Conservation (phyloP, 495 filamentous ascomycete genomes). For the Thozetella sp. region DNA sequence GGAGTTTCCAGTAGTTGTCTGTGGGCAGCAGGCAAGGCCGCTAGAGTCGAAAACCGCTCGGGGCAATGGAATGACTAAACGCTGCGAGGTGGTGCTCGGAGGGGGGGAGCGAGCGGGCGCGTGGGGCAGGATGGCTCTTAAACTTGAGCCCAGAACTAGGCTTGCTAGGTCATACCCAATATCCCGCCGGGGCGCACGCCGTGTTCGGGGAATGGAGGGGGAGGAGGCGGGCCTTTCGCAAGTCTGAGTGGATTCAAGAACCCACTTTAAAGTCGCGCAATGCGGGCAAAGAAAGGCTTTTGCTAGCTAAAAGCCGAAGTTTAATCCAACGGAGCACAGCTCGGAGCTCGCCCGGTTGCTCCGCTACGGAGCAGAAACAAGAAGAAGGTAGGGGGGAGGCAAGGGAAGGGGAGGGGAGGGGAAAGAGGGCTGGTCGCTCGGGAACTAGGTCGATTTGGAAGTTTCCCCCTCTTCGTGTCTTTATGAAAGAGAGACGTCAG, state of each 20-base stretch:
- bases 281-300: neutral
- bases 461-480: too few species aligned
- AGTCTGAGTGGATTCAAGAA: neutral
- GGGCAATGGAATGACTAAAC: slow-evolving; percentile 1
- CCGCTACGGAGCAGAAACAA: too few species aligned
- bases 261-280: neutral
- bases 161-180: too few species aligned
- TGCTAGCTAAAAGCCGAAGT: neutral
- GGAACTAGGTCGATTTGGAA: too few species aligned
- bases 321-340: neutral
- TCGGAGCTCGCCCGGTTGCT: neutral
- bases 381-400: too few species aligned
- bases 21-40: neutral
- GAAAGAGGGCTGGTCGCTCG: too few species aligned
- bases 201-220: neutral
- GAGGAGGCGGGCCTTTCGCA: neutral
- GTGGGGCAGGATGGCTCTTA: neutral
- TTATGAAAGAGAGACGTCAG: too few species aligned
- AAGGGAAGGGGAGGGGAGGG: too few species aligned
- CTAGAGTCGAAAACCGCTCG: neutral
- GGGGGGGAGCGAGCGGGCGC: neutral
- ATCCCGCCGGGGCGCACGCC: neutral
- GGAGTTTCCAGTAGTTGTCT: neutral
- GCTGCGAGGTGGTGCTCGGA: too few species aligned
- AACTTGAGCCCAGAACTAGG: neutral